Evolutionary conservation across 192 early-diverging fungal species (phyloP).

Genomic region (Phycomyces blakesleeanus): DNA sequence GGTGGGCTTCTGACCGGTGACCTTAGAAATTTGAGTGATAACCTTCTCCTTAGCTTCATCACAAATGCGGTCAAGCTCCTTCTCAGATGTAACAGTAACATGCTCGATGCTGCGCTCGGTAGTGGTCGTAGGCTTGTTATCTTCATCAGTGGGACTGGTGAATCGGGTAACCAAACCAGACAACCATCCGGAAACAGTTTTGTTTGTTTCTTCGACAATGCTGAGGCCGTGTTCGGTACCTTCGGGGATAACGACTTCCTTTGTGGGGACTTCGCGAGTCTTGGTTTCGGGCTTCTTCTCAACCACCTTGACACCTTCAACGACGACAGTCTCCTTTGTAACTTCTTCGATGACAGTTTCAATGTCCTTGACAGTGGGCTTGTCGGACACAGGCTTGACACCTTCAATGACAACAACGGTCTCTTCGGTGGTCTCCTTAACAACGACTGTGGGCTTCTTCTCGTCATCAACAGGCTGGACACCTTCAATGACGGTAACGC

Average conservation of each 20-base stretch:
- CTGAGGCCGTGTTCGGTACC: background rate
- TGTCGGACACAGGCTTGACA: background rate
- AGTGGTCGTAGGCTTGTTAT: constrained; percentile 3
- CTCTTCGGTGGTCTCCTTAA: background rate
- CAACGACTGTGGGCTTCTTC: background rate
- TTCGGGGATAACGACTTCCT: background rate
- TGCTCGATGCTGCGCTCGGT: constrained; percentile 5
- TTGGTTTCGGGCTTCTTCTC: background rate
- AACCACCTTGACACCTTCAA: background rate
- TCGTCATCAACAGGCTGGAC: background rate
- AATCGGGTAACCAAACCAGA: background rate
- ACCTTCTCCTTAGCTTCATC: constrained; percentile 8
- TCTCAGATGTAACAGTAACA: background rate
- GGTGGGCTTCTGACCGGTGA: background rate
- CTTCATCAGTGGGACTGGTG: constrained; percentile 4
- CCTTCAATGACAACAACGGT: background rate
- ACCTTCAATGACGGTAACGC: background rate
- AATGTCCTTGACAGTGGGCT: background rate
- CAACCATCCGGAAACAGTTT: constrained; percentile 1
- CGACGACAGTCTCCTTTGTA: background rate
- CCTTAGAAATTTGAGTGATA: background rate
- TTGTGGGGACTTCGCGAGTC: background rate
- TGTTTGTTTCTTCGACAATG: background rate
- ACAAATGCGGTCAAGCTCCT: background rate
- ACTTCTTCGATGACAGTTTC: too few species aligned